Evolutionary conservation across 441 rosid genomes (phyloP), one percentile per base, ranked within the genome.

Genomic region (Arabidopsis lyrata): DNA sequence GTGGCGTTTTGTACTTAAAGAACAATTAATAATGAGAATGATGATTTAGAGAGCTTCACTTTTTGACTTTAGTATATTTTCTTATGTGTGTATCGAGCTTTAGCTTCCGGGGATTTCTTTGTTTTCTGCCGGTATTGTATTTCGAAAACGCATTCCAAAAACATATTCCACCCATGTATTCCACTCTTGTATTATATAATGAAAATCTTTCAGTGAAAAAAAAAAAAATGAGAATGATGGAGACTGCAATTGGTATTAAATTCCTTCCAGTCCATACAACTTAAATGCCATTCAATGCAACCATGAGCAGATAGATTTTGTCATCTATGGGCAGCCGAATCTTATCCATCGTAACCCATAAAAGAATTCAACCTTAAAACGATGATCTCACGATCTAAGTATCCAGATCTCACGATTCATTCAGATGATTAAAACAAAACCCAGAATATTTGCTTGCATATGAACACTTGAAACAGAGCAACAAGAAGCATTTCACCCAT

Each of bases 401-500:
- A 41, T 27, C 54, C 54, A 54, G 53, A 41, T 50, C 70, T 49
- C 11, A 34, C 14, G 47, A 64, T 7, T 47, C 12, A 6, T 42
- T 42, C 48, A 42, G 7, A 39, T 8, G 41, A 48, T 2, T 4
- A 0, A 24, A 49, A 35, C 32, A 5, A 63, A 65, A 44, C 22
- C n/a, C 58, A 53, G 50, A 52, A 38, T 18, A 38, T 3, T 11
- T 27, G 1, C 34, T 54, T n/a, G 14, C 14, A 3, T 49, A 60
- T 59, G 66, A 57, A 58, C 66, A 59, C 66, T 70, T 59, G 65
- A 57, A 70, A 70, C 16, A 22, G 59, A 70, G 52, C 13, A 61
- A 6, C 12, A 32, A 48, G 18, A 7, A 53, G 39, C 34, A 2
- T 35, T 9, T 4, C 18, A 60, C 3, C 59, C 66, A 60, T 35